phyloP scores from a whole-genome alignment of 805 yeast genomes.

The Blastobotrys mokoenaii region DNA sequence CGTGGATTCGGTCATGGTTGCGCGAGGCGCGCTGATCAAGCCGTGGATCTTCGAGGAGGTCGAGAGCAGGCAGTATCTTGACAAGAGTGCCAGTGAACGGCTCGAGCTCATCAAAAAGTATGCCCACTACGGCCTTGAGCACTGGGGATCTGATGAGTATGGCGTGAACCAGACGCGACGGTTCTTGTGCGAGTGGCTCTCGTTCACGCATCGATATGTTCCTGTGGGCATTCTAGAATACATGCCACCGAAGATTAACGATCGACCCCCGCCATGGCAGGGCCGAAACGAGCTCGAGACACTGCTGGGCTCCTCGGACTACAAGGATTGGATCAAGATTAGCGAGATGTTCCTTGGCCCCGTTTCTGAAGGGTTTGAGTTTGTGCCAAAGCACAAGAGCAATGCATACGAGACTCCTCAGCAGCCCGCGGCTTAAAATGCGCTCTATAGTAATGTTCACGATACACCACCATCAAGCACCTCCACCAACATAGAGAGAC shows the following conservation, averaged over 20 bases:
- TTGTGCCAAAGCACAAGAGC: conserved; percentile 92
- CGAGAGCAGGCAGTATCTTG: conserved; percentile 80
- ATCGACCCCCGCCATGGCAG: conserved; percentile 87
- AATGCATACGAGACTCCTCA: conserved; percentile 44
- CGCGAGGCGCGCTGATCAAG: conserved; percentile 93
- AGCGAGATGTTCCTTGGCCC: conserved; percentile 94
- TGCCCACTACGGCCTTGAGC: conserved; percentile 77
- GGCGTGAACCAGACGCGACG: conserved; percentile 86
- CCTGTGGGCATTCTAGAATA: conserved; percentile 90
- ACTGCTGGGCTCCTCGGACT: conserved; percentile 73
- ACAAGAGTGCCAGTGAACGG: conserved; percentile 85
- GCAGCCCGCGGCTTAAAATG: too few relatives aligned
- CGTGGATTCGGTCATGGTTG: conserved; percentile 93
- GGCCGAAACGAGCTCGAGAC: conserved; percentile 94
- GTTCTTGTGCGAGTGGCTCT: conserved; percentile 86
- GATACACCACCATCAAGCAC: too few relatives aligned
- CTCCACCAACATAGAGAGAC: too few relatives aligned
- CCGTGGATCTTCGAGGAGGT: conserved; percentile 99
- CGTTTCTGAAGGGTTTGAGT: conserved; percentile 63
- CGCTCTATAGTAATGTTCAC: too few relatives aligned
- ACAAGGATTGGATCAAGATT: conserved; percentile 91
- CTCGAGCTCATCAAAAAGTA: conserved; percentile 63
- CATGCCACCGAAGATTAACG: conserved; percentile 81
- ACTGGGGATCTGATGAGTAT: conserved; percentile 97
- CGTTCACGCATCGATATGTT: conserved; percentile 88